These are phyloP conservation scores for Fusarium gaditjirri DNA, from an alignment of 2,329 filamentous ascomycete species.

Conservation along the genomic window DNA sequence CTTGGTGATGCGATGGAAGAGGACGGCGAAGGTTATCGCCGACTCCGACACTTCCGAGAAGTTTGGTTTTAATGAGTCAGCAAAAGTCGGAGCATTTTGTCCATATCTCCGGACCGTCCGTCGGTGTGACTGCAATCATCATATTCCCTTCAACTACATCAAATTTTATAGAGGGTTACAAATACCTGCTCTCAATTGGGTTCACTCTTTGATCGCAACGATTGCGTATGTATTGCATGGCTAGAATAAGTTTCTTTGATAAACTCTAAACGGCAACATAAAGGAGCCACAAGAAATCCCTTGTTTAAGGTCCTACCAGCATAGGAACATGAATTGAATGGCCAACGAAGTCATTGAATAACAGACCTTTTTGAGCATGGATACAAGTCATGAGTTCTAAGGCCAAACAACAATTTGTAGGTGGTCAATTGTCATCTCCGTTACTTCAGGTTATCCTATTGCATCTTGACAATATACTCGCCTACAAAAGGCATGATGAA, in stretches of 20 bases:
- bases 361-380: background rate
- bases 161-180: background rate
- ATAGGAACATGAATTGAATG: background rate
- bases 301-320: background rate
- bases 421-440: background rate
- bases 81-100: conserved; percentile 25
- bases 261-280: background rate
- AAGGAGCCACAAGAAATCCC: background rate
- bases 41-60: conserved; percentile 43
- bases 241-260: background rate
- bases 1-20: conserved; percentile 29
- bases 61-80: conserved; percentile 29
- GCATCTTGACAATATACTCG: conserved; percentile 32
- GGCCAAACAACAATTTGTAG: background rate
- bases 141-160: background rate
- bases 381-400: background rate
- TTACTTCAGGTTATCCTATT: background rate
- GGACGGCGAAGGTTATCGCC: conserved; percentile 47
- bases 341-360: background rate
- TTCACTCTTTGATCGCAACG: background rate
- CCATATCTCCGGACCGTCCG: conserved; percentile 4
- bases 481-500: conserved; percentile 52
- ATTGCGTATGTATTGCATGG: background rate
- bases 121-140: background rate
- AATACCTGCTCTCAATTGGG: background rate